Percentiles rank a stretch among this genome's conserved stretches.
Evolutionary conservation across 2,329 filamentous ascomycete genomes (phyloP).

Genomic region (Westerdykella aurantiaca): DNA sequence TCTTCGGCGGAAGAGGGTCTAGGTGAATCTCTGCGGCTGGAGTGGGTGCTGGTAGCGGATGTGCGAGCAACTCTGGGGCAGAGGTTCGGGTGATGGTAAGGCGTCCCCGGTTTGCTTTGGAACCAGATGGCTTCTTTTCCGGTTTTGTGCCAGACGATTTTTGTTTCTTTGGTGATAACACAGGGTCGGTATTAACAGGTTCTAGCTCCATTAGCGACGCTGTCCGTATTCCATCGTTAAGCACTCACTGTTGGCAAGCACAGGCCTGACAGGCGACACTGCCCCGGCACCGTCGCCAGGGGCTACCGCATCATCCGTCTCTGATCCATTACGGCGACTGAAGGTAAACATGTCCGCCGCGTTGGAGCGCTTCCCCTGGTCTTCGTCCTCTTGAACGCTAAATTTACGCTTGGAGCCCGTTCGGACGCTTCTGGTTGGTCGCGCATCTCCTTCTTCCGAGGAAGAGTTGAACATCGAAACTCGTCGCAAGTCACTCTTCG

Average conservation of each 20-base stretch:
- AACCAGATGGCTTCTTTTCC: slow-evolving; percentile 18
- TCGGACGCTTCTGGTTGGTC: slow-evolving; percentile 28
- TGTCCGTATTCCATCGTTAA: slow-evolving; percentile 13
- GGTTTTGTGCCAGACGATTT: slow-evolving; percentile 24
- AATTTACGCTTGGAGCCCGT: slow-evolving; percentile 55
- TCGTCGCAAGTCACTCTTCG: slow-evolving; percentile 39
- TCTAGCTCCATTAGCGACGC: slow-evolving; percentile 33
- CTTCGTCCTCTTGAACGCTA: slow-evolving; percentile 48
- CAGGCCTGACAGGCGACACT: slow-evolving; percentile 25
- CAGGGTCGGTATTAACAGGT: slow-evolving; percentile 45
- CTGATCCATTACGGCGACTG: slow-evolving; percentile 35
- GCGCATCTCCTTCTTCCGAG: slow-evolving; percentile 28
- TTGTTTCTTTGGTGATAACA: slow-evolving; percentile 40
- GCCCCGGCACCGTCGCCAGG: slow-evolving; percentile 13
- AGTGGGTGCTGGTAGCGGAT: slow-evolving; percentile 18
- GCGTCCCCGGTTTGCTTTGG: slow-evolving; percentile 17
- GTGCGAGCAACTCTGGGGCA: slow-evolving; percentile 14
- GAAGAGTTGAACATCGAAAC: slow-evolving; percentile 42
- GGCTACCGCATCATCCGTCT: slow-evolving; percentile 12
- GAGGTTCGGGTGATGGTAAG: slow-evolving; percentile 21
- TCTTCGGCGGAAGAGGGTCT: slow-evolving; percentile 37
- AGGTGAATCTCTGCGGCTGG: slow-evolving; percentile 26
- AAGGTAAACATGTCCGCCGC: slow-evolving; percentile 43
- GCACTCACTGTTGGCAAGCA: slow-evolving; percentile 41
- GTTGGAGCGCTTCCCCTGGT: slow-evolving; percentile 20